phyloP scores from a whole-genome alignment of 108 stramenopile species.

The Skeletonema grethae region DNA sequence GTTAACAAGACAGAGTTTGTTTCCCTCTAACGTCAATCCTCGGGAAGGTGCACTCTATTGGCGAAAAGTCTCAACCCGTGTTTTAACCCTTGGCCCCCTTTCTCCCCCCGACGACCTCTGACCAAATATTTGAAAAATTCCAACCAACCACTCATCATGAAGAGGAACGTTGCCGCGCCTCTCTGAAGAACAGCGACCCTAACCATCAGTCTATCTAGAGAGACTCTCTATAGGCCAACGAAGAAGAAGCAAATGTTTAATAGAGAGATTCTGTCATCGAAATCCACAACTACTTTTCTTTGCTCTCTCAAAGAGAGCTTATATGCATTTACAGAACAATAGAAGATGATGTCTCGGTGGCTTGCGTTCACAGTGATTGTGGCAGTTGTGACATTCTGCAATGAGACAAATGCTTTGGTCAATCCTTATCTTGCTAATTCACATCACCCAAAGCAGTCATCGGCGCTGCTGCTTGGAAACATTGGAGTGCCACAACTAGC shows the following conservation, averaged over 20 bases:
- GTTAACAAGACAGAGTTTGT: too few relatives aligned
- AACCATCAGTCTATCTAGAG: neutral
- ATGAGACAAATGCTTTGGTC: neutral
- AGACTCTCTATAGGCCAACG: neutral
- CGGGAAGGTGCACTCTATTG: too few relatives aligned
- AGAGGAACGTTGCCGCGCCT: neutral
- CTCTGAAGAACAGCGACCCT: neutral
- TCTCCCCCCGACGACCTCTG: too few relatives aligned
- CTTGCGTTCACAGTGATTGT: neutral
- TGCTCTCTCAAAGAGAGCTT: neutral
- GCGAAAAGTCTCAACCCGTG: too few relatives aligned
- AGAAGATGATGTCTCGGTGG: slow-evolving; percentile 3
- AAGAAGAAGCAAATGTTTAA: neutral
- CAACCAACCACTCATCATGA: neutral
- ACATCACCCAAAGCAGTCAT: neutral
- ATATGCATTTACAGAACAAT: neutral
- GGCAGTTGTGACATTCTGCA: neutral
- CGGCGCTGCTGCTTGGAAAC: neutral
- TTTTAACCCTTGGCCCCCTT: too few relatives aligned
- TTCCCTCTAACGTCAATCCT: too few relatives aligned
- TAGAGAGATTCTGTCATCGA: neutral
- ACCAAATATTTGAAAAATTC: too few relatives aligned
- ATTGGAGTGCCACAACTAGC: neutral
- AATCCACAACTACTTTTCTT: neutral
- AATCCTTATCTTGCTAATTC: neutral